Evolutionary conservation across 208 protist genomes (phyloP).

Genomic region (Trypanosoma cruzi): DNA sequence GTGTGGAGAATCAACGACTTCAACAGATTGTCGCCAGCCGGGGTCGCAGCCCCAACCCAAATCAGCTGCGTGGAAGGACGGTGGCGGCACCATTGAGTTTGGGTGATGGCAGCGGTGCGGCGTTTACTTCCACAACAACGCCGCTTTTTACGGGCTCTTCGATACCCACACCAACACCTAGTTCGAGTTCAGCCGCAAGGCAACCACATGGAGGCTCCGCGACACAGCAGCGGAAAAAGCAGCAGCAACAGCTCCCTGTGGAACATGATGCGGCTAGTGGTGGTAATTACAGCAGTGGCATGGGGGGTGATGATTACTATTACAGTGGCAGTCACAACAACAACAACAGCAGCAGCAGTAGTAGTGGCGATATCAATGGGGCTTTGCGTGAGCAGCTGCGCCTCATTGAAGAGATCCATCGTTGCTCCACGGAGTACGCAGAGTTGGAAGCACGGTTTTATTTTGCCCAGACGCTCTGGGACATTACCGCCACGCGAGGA

Average conservation of each 20-base stretch:
- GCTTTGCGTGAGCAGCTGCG: constrained; percentile 55
- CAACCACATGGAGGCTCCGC: background rate
- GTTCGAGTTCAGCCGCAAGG: constrained; percentile 1
- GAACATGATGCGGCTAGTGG: constrained; percentile 3
- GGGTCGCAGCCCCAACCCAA: constrained; percentile 6
- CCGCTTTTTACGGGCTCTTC: background rate
- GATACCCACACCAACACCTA: constrained; percentile 20
- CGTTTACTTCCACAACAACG: background rate
- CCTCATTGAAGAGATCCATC: constrained; percentile 52
- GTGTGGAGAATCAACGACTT: constrained; percentile 72
- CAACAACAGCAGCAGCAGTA: background rate
- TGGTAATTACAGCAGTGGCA: background rate
- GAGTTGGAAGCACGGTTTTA: constrained; percentile 34
- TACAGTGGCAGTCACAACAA: no score
- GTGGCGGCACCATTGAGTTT: background rate
- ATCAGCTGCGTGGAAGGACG: background rate
- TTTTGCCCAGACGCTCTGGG: constrained; percentile 35
- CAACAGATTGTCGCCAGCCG: constrained; percentile 36
- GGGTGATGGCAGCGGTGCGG: background rate
- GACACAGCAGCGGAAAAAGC: background rate
- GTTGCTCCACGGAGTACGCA: constrained; percentile 37
- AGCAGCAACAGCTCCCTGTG: background rate
- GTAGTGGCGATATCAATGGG: background rate
- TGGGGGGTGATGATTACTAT: background rate
- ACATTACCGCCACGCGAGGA: constrained; percentile 33